Conservation (phyloP, 805 yeast species). For the Metschnikowia santaceciliae region DNA sequence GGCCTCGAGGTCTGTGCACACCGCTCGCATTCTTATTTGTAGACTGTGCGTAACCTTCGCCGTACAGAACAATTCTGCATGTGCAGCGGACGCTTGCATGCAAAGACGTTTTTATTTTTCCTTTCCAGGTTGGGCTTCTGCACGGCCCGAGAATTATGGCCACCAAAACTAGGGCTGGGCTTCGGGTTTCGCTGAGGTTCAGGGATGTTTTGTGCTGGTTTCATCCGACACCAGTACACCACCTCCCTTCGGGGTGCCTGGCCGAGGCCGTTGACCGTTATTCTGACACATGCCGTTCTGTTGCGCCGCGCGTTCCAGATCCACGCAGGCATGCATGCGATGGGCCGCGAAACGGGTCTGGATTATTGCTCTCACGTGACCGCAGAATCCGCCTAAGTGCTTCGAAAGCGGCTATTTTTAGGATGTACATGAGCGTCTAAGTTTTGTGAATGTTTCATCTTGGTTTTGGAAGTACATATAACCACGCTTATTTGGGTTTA, state of each 20-base stretch:
- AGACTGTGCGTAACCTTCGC: neutral
- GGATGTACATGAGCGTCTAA: no score
- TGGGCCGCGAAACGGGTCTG: neutral
- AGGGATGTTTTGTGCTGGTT: no score
- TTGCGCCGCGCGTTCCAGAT: slow-evolving; percentile 1
- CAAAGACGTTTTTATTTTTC: neutral
- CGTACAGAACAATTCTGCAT: slow-evolving; percentile 4
- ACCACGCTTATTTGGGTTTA: no score
- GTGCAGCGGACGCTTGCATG: neutral
- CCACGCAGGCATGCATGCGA: neutral
- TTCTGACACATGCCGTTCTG: neutral
- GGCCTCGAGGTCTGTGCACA: neutral
- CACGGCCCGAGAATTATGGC: neutral
- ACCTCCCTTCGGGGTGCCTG: neutral
- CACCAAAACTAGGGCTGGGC: no score
- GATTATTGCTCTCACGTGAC: neutral
- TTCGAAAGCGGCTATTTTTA: no score
- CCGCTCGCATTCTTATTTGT: neutral
- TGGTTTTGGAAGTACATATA: no score
- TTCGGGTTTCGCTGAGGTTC: no score
- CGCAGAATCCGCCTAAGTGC: neutral
- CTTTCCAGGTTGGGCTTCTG: neutral
- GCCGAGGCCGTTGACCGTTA: neutral
- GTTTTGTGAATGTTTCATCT: no score
- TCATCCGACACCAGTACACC: neutral